Evolutionary conservation across 1,284 basidiomycete genomes (phyloP), one percentile per base, ranked within the genome.

Genomic region (Ustilago trichophora): DNA sequence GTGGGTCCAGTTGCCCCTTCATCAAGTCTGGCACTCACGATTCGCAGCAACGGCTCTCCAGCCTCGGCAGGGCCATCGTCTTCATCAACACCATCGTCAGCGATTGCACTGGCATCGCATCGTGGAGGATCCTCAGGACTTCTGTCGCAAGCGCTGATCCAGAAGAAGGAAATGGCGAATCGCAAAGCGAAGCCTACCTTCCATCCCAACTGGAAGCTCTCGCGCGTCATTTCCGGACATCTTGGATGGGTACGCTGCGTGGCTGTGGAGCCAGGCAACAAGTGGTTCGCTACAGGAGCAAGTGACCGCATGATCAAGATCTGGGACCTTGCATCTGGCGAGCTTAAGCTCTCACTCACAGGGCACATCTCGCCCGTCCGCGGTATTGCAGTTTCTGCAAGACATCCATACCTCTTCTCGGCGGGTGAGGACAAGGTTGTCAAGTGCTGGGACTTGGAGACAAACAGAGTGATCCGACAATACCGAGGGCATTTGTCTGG

Each of bases 341-440:
- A 97, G 83, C 85, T 98, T 78, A 98, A 94, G 83, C 84, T 98
- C 33, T 93, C 91, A 36, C 84, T 99, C 72, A 99, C 96, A 4
- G 95, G 96, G 8, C 95, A 99, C 81, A 98, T 98, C 51, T 94
- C 92, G 25, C 96, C 95, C 1, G 93, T 99, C 18, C 87, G 96
- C 34, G 95, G 95, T 0, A 83, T 99, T 40, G 95, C 93, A 5
- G 91, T 98, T 16, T 94, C 92, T 1, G 84, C 90, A 8, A 85
- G 95, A 54, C 95, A 98, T 83, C 96, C 95, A 2, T 98, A 99
- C 82, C 84, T 99, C 22, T 99, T 99, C 82, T 96, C 93, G 7
- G 93, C 91, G 60, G 93, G 92, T 48, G 95, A 99, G 83, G 95
- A 99, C 83, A 98, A 98, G 87, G 91, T 96, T 92, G 94, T 99